Evolutionary conservation across 208 protist species (phyloP).

Genomic region (Acanthamoeba royreba): DNA sequence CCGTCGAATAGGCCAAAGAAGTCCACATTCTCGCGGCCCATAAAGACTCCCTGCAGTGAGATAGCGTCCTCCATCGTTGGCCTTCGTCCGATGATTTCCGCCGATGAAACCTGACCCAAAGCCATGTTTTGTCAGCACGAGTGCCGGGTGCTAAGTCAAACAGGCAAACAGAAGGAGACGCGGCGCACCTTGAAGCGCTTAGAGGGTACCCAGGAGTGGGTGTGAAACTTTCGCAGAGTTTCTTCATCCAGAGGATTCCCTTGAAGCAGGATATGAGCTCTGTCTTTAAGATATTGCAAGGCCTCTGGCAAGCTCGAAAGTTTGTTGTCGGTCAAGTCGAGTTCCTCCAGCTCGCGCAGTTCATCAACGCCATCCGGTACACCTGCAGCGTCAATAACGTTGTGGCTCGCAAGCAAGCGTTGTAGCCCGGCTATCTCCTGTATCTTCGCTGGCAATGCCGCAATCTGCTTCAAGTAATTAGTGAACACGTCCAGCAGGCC

Average conservation of each 20-base stretch:
- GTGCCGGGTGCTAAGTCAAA: no score
- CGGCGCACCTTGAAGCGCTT: not conserved
- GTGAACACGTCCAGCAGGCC: not conserved
- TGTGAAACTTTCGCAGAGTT: not conserved
- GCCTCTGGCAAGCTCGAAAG: not conserved
- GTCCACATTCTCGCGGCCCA: constrained; percentile 18
- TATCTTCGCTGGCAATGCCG: not conserved
- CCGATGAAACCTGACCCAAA: not conserved
- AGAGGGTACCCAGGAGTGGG: not conserved
- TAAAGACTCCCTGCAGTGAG: not conserved
- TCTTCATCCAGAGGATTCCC: not conserved
- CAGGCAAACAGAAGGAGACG: no score
- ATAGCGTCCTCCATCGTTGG: constrained; percentile 45
- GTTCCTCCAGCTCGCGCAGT: not conserved
- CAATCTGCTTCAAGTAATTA: not conserved
- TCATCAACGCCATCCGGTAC: not conserved
- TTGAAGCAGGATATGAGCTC: not conserved
- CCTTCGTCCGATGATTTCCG: constrained; percentile 34
- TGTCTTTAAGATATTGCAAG: not conserved
- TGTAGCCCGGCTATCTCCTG: not conserved
- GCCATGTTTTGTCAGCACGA: not conserved
- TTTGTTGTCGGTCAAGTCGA: not conserved
- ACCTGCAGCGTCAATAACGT: not conserved
- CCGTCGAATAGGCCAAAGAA: constrained; percentile 44
- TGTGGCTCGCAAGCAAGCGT: not conserved